These are phyloP conservation scores for Porodaedalea pini DNA, from an alignment of 1,284 basidiomycete genomes.

Conservation along the genomic window DNA sequence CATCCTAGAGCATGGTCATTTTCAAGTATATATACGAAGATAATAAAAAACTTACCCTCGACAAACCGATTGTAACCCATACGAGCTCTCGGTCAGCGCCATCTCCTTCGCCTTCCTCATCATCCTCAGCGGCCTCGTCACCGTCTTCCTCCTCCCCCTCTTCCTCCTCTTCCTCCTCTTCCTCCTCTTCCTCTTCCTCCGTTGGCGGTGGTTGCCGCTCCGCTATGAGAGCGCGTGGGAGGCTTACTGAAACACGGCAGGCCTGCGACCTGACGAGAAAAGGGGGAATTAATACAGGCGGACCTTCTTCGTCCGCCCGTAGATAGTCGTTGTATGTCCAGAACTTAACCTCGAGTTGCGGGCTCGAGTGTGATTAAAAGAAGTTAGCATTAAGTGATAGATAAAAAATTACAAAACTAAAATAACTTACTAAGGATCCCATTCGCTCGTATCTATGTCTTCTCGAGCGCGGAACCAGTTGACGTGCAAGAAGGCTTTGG, in stretches of 20 bases:
- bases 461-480: not conserved
- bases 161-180: too few species aligned
- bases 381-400: too few species aligned
- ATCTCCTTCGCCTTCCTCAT: not conserved
- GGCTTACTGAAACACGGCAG: not conserved
- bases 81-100: not conserved
- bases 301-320: not conserved
- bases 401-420: not conserved
- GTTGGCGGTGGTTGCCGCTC: too few species aligned
- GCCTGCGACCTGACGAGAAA: too few species aligned
- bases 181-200: too few species aligned
- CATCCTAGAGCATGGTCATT: not conserved
- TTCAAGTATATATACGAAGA: not conserved
- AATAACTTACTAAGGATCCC: constrained; percentile 12
- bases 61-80: constrained; percentile 9
- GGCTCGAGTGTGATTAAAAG: not conserved
- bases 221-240: not conserved
- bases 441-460: not conserved
- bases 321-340: constrained; percentile 9
- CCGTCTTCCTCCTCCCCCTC: too few species aligned
- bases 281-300: not conserved
- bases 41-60: too few species aligned
- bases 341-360: constrained; percentile 9
- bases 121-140: not conserved
- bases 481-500: not conserved